Percentiles rank a stretch among this genome's conserved stretches.
Evolutionary conservation across 2,329 filamentous ascomycete genomes (phyloP).

Genomic region (Trichoderma harzianum): DNA sequence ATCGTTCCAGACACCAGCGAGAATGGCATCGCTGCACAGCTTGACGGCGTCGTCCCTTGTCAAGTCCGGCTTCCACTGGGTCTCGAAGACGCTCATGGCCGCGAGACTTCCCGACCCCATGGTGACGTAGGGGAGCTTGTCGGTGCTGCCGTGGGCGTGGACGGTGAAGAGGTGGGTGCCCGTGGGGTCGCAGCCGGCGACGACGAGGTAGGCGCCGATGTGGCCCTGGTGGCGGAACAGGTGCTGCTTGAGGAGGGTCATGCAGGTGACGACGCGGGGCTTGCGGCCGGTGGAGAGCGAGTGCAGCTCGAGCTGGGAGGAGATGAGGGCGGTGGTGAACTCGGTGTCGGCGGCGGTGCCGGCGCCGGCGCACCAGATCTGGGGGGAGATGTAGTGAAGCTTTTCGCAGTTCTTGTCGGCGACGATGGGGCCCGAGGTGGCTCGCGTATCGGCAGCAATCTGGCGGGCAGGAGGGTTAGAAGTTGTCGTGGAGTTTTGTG

Average conservation of each 20-base stretch:
- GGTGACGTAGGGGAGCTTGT: slow-evolving; percentile 98
- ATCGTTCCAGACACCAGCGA: slow-evolving; percentile 98
- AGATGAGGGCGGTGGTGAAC: slow-evolving; percentile 98
- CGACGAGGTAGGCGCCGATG: slow-evolving; percentile 96
- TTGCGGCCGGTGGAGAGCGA: slow-evolving; percentile 93
- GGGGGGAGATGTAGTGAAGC: slow-evolving; percentile 95
- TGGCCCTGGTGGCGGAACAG: slow-evolving; percentile 97
- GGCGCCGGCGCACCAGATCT: slow-evolving; percentile 98
- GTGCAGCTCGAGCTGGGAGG: slow-evolving; percentile 97
- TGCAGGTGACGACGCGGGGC: slow-evolving; percentile 96
- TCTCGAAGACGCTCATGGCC: slow-evolving; percentile 98
- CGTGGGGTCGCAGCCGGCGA: slow-evolving; percentile 94
- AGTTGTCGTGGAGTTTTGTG: neutral
- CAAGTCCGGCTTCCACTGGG: slow-evolving; percentile 80
- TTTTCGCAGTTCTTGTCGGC: slow-evolving; percentile 99
- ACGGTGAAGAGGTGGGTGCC: slow-evolving; percentile 96
- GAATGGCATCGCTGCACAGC: slow-evolving; percentile 80
- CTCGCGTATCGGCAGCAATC: slow-evolving; percentile 98
- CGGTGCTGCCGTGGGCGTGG: slow-evolving; percentile 95
- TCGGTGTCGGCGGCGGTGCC: slow-evolving; percentile 98
- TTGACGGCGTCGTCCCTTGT: slow-evolving; percentile 77
- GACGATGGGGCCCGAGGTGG: slow-evolving; percentile 94
- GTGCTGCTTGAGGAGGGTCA: slow-evolving; percentile 99
- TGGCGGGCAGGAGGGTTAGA: slow-evolving; percentile 33
- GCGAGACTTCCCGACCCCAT: slow-evolving; percentile 97